Evolutionary conservation across 2,329 filamentous ascomycete genomes (phyloP).

Genomic region (Trichoderma brevicompactum): DNA sequence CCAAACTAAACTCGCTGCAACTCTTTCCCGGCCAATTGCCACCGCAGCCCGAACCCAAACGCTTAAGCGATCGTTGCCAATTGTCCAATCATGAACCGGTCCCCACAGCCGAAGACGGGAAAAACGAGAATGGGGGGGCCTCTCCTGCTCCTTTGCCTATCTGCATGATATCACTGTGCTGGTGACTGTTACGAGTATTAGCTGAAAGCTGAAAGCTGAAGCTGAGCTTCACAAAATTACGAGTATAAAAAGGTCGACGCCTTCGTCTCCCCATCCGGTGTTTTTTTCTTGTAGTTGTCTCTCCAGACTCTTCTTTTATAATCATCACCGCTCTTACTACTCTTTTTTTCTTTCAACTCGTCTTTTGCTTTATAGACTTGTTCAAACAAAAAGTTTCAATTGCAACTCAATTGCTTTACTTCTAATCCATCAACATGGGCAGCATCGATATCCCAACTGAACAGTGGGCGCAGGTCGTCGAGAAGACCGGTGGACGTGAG

Average conservation of each 20-base stretch:
- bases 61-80: not conserved
- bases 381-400: not conserved
- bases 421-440: slow-evolving; percentile 30
- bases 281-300: not conserved
- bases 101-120: slow-evolving; percentile 7
- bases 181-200: no score
- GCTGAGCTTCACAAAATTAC: not conserved
- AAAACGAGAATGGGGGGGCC: slow-evolving; percentile 1
- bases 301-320: not conserved
- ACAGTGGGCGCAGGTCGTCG: slow-evolving; percentile 92
- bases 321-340: no score
- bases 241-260: slow-evolving; percentile 4
- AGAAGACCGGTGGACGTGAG: slow-evolving; percentile 75
- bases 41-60: not conserved
- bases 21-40: not conserved
- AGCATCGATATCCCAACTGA: slow-evolving; percentile 66
- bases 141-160: not conserved
- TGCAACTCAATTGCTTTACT: not conserved
- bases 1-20: not conserved
- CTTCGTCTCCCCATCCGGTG: not conserved
- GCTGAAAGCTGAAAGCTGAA: not conserved
- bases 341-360: no score
- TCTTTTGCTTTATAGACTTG: not conserved
- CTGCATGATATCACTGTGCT: slow-evolving; percentile 12
- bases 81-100: slow-evolving; percentile 16